Evolutionary conservation across 2,329 filamentous ascomycete species (phyloP), one percentile per base, ranked within the genome.

Genomic region (Kalaharituber pfeilii): DNA sequence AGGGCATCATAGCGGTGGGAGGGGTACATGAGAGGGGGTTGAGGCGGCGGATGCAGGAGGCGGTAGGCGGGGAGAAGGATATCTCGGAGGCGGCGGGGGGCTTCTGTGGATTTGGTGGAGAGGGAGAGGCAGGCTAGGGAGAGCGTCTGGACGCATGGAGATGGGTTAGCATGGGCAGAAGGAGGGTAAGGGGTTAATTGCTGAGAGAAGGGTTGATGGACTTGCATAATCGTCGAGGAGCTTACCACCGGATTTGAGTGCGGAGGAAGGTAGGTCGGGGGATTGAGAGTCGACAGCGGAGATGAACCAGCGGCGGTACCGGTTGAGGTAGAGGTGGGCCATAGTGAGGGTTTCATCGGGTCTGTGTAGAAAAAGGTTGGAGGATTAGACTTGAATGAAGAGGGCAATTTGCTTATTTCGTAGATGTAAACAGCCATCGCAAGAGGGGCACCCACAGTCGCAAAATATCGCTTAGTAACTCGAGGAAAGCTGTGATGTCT

Each of bases 281-380:
- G 18, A 26, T 26, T 51, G 45, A 47, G 29, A 13, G 52, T 22
- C 66, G 65, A 54, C 66, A 62, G 53, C 62, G 53, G 51, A 66
- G 64, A 26, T 66, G 64, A 47, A 61, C 57, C 63, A 67, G 33
- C 63, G 65, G 39, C 54, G 60, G 59, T 66, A 68, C 56, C 62
- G 64, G 57, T 67, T 63, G 36, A 65, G 57, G 56, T 66, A 67
- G 44, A 67, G 57, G 53, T 65, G 67, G 20, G 65, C 59, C 62
- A 66, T 66, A 18, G 65, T 62, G 8, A 68, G 57, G 15, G 65
- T 62, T 58, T 67, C 64, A 28, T 66, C 62, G 24, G 58, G 64
- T 27, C 47, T 50, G 44, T 22, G 24, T 20, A 22, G 5, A 13
- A 13, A 26, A 7, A 15, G 3, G 22, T 27, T 11, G 47, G 15